phyloP scores from a whole-genome alignment of 2,329 filamentous ascomycete genomes.

The Penicillium sp. region DNA sequence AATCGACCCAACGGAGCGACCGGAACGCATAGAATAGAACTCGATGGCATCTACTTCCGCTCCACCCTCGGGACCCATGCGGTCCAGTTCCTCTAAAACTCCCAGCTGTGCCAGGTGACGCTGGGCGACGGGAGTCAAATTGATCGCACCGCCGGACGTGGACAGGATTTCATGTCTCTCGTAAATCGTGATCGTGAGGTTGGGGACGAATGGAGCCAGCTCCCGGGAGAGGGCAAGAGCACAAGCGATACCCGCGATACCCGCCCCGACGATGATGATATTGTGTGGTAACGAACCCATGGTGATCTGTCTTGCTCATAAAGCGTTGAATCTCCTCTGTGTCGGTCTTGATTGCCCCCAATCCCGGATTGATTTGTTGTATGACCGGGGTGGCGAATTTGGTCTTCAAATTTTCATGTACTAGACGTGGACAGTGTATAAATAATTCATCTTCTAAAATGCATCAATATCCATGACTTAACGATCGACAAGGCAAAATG shows the following conservation, averaged over 20 bases:
- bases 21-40: constrained; percentile 43
- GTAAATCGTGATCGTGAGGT: constrained; percentile 39
- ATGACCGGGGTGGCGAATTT: background rate
- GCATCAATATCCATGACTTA: background rate
- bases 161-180: constrained; percentile 44
- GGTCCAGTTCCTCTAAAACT: constrained; percentile 39
- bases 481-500: background rate
- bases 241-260: constrained; percentile 36
- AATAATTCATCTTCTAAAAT: background rate
- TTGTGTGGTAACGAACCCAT: constrained; percentile 20
- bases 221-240: constrained; percentile 35
- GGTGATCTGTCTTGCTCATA: background rate
- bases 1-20: constrained; percentile 37
- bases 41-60: constrained; percentile 43
- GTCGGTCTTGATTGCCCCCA: background rate
- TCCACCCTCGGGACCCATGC: constrained; percentile 40
- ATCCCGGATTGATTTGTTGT: background rate
- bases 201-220: constrained; percentile 33
- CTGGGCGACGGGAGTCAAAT: constrained; percentile 46
- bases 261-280: constrained; percentile 37
- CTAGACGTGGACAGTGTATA: background rate
- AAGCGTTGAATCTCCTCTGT: background rate
- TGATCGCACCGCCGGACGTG: constrained; percentile 47
- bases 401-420: background rate
- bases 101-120: constrained; percentile 45